phyloP scores from a whole-genome alignment of 2,329 filamentous ascomycete genomes.

The Ophiosphaerella herpotricha region DNA sequence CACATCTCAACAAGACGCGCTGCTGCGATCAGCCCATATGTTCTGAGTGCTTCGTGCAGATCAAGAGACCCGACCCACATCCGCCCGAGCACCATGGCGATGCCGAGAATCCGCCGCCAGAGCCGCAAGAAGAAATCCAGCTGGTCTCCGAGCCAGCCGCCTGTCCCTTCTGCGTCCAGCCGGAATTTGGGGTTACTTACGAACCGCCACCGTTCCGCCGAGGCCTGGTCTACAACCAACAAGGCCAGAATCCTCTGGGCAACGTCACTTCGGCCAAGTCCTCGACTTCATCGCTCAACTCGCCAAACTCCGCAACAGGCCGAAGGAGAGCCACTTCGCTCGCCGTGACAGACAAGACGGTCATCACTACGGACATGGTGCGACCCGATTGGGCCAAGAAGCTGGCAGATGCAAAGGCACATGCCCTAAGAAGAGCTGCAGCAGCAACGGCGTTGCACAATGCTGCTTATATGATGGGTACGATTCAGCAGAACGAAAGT shows the following conservation, averaged over 20 bases:
- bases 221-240: conserved; percentile 72
- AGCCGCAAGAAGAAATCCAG: conserved; percentile 60
- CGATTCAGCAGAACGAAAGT: conserved; percentile 52
- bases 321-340: conserved; percentile 69
- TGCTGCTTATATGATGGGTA: conserved; percentile 85
- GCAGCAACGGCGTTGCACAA: conserved; percentile 94
- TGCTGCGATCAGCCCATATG: conserved; percentile 97
- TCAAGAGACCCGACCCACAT: conserved; percentile 91
- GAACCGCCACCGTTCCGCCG: conserved; percentile 85
- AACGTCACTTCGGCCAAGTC: conserved; percentile 75
- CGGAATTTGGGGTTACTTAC: conserved; percentile 96
- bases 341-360: conserved; percentile 80
- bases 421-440: conserved; percentile 83
- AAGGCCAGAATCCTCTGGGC: conserved; percentile 57
- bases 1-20: conserved; percentile 89
- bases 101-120: conserved; percentile 43
- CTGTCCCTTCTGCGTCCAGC: conserved; percentile 93
- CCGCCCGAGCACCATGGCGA: conserved; percentile 74
- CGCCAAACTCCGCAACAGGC: conserved; percentile 51
- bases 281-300: conserved; percentile 79
- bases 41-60: conserved; percentile 98
- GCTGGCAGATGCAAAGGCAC: conserved; percentile 79
- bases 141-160: conserved; percentile 89
- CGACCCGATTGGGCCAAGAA: conserved; percentile 95
- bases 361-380: conserved; percentile 90